Evolutionary conservation across 345 rosid species (phyloP).

Genomic region (Anacardium occidentale): DNA sequence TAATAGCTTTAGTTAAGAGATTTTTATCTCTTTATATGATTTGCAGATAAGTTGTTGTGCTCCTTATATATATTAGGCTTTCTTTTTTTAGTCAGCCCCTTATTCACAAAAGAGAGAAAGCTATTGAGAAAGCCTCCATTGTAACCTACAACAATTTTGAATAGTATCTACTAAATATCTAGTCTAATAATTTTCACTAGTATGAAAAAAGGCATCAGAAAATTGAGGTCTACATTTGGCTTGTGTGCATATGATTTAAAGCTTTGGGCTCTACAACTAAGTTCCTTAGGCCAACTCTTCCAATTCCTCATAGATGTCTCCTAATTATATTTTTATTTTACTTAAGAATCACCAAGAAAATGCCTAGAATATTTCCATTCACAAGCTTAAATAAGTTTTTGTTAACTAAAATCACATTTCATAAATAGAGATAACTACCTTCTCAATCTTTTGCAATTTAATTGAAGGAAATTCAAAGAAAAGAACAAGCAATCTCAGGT

Average conservation of each 20-base stretch:
- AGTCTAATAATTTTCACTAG: not conserved
- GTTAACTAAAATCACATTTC: not conserved
- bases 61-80: not conserved
- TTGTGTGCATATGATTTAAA: not conserved
- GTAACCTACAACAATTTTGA: not conserved
- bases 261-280: not conserved
- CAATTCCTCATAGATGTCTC: not conserved
- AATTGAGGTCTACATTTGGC: not conserved
- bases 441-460: slow-evolving; percentile 55
- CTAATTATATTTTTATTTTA: not conserved
- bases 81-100: not conserved
- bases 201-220: not conserved
- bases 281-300: not conserved
- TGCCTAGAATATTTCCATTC: not conserved
- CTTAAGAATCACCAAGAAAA: not conserved
- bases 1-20: not conserved
- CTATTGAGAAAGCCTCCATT: not conserved
- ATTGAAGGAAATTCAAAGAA: slow-evolving; percentile 77
- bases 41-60: not conserved
- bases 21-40: not conserved
- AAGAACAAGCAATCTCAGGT: slow-evolving; percentile 80
- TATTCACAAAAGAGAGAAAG: not conserved
- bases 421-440: slow-evolving; percentile 46
- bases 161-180: not conserved
- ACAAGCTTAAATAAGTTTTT: not conserved